These are phyloP conservation scores for Candida palmyrensis DNA, from an alignment of 805 yeast genomes.

Conservation along the genomic window DNA sequence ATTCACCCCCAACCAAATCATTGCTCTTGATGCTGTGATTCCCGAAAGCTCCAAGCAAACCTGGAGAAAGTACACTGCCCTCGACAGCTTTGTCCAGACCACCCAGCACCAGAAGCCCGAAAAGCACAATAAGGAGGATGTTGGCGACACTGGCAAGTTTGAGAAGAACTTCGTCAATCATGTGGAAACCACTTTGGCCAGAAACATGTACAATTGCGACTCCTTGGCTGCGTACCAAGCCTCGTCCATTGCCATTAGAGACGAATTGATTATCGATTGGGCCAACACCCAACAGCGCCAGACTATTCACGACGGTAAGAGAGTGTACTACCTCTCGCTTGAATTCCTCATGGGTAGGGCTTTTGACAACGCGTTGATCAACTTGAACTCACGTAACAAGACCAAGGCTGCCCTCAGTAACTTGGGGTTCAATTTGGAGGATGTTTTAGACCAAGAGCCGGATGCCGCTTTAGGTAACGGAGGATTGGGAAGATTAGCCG, in stretches of 20 bases:
- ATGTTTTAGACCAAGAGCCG: constrained; percentile 77
- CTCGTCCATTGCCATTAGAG: constrained; percentile 72
- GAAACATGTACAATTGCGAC: constrained; percentile 89
- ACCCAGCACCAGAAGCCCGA: constrained; percentile 2
- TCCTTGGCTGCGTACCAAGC: constrained; percentile 91
- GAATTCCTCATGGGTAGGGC: constrained; percentile 96
- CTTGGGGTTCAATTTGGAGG: constrained; percentile 85
- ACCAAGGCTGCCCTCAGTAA: constrained; percentile 47
- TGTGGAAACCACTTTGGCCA: constrained; percentile 87
- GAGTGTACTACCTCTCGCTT: constrained; percentile 80
- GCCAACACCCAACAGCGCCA: constrained; percentile 89
- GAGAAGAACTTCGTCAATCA: constrained; percentile 71
- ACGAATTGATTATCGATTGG: constrained; percentile 80
- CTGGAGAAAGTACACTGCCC: constrained; percentile 69
- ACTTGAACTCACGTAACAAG: constrained; percentile 60
- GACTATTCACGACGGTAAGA: constrained; percentile 75
- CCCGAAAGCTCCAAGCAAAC: constrained; percentile 72
- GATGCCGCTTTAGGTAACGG: constrained; percentile 96
- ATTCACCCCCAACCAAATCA: constrained; percentile 84
- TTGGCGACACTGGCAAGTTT: constrained; percentile 47
- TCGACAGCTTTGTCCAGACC: constrained; percentile 18
- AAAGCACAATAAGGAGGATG: constrained; percentile 9
- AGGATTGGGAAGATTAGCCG: constrained; percentile 91
- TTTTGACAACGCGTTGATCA: constrained; percentile 87
- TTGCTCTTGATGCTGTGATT: constrained; percentile 73